Evolutionary conservation across 352 stramenopile genomes (phyloP).

Genomic region (Saprolegnia diclina): DNA sequence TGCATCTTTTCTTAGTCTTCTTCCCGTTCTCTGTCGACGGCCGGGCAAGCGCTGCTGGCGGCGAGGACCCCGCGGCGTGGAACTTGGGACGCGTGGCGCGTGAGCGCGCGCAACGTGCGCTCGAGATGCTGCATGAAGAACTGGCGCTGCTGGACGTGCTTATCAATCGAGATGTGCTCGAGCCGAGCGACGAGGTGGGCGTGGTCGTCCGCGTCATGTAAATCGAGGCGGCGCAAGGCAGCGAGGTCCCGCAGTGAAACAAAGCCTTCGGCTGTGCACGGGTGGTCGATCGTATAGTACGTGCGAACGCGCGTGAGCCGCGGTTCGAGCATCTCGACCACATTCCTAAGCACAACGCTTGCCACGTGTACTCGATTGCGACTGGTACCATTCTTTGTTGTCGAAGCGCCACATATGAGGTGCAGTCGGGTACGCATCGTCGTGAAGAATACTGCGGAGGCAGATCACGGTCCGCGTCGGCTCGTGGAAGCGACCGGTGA

Average conservation of each 20-base stretch:
- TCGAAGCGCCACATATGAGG: background rate
- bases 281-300: constrained; percentile 14
- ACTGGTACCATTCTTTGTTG: background rate
- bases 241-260: background rate
- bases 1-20: too few species aligned
- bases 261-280: background rate
- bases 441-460: background rate
- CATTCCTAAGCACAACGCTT: background rate
- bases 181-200: background rate
- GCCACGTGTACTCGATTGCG: background rate
- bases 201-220: background rate
- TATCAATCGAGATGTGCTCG: background rate
- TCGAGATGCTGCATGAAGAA: background rate
- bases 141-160: background rate
- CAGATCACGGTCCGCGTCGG: background rate
- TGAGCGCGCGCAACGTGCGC: background rate
- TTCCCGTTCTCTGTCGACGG: too few species aligned
- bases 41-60: too few species aligned
- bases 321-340: background rate
- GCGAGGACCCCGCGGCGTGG: background rate
- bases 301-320: background rate
- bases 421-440: background rate
- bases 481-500: background rate
- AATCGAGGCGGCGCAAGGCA: background rate
- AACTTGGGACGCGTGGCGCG: background rate